Evolutionary conservation across 331 rosid genomes (phyloP), one percentile per base, ranked within the genome.

Genomic region (Quercus phellos): DNA sequence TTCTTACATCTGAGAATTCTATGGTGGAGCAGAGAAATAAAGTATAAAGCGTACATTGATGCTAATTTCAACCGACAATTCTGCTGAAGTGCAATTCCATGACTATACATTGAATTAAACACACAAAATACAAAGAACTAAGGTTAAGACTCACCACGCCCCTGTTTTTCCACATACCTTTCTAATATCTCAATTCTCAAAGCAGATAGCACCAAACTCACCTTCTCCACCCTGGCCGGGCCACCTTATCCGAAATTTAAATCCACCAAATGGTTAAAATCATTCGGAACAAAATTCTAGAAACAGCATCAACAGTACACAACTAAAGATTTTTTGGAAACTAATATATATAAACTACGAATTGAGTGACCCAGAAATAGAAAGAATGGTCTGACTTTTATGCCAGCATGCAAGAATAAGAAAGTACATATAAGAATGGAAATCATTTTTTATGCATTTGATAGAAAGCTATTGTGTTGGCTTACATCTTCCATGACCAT

Each of bases 171-270:
- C 42, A 16, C 42, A 22, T 29, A 14, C 3, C 38, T 61, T 60
- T 29, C 42, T 29, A 29, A 29, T 13, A 61, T 26, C 38, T 27
- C 5, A 61, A 61, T 26, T 26, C 19, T 27, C 68, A 61, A 61
- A 27, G 51, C 51, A 10, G 10, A 61, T 5, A 61, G 7, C 18
- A 61, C 42, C 8, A 56, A 71, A 75, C 72, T 92, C 91, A 92
- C 87, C 97, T 92, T 83, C 89, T 87, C 97, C 97, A 90, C 82
- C 86, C 93, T n/a, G 93, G 90, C 80, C 90, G 93, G 70, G 81
- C 79, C 81, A 73, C 58, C 88, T 81, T 92, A 43, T 87, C 97
- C 90, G 89, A 78, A 85, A 90, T 50, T 51, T 32, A 79, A 38
- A 82, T 51, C 54, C 75, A 82, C 50, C 79, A 81, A 53, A 13